These are phyloP conservation scores for Psilocybe tampanensis DNA, from an alignment of 768 basidiomycete species.

Conservation along the genomic window DNA sequence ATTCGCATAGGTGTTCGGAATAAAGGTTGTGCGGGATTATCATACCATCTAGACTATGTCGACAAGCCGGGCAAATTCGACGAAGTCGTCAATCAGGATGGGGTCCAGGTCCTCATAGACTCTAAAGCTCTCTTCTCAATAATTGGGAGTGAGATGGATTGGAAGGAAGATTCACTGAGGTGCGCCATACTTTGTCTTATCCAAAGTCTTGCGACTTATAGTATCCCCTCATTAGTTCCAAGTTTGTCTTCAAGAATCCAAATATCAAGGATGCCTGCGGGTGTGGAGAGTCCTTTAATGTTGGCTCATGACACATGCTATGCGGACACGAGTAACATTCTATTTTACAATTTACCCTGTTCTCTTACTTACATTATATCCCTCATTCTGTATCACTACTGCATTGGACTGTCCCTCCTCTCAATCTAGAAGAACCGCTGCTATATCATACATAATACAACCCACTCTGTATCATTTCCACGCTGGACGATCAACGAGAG, in stretches of 20 bases:
- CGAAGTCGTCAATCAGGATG: constrained; percentile 96
- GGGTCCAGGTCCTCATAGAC: constrained; percentile 91
- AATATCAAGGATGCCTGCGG: constrained; percentile 96
- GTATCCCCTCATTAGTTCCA: constrained; percentile 51
- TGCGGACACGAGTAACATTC: constrained; percentile 6
- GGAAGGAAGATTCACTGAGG: constrained; percentile 93
- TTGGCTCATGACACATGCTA: constrained; percentile 40
- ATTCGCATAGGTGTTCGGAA: constrained; percentile 96
- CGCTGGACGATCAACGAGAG: background rate
- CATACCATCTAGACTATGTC: constrained; percentile 95
- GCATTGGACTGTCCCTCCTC: constrained; percentile 19
- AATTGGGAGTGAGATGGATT: constrained; percentile 99
- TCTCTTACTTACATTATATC: constrained; percentile 16
- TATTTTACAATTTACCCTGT: constrained; percentile 18
- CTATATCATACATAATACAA: constrained; percentile 17
- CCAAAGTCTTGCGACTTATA: constrained; percentile 4
- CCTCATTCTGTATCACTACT: constrained; percentile 26
- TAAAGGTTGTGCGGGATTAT: constrained; percentile 91
- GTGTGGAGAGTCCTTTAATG: constrained; percentile 90
- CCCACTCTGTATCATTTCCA: constrained; percentile 2
- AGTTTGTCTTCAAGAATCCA: constrained; percentile 86
- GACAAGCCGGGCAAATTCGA: constrained; percentile 90
- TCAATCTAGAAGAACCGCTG: constrained; percentile 15
- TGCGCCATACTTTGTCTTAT: constrained; percentile 35
- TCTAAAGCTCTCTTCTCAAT: constrained; percentile 97